phyloP scores from a whole-genome alignment of 495 filamentous ascomycete species.

The Daldinia bambusicola region DNA sequence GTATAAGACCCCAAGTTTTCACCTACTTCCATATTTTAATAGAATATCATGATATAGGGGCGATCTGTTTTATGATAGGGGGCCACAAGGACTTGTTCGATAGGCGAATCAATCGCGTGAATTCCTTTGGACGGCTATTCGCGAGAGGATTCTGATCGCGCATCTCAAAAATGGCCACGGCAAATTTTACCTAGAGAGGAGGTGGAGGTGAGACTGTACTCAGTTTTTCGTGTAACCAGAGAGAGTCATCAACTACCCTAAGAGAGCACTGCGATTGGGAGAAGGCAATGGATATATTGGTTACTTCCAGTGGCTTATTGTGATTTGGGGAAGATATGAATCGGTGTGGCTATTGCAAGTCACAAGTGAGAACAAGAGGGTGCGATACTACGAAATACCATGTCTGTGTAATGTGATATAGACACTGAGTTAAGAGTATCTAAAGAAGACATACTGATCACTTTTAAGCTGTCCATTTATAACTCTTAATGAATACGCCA shows the following conservation, averaged over 20 bases:
- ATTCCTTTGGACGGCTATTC: background rate
- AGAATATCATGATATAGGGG: background rate
- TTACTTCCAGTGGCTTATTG: background rate
- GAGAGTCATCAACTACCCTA: background rate
- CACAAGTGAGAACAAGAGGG: background rate
- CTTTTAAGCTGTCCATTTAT: background rate
- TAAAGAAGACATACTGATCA: background rate
- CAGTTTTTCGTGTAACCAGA: background rate
- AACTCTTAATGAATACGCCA: background rate
- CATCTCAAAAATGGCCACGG: background rate
- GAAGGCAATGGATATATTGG: background rate
- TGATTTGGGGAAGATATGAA: background rate
- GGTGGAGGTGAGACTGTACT: background rate
- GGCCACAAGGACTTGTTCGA: background rate
- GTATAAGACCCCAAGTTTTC: background rate
- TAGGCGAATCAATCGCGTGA: background rate
- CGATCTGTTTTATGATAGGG: background rate
- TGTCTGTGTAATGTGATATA: slow-evolving; percentile 1
- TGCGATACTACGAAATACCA: background rate
- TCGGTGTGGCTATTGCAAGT: background rate
- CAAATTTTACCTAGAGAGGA: background rate
- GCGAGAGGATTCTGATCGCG: background rate
- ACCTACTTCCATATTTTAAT: background rate
- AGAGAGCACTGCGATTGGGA: background rate
- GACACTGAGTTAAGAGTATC: background rate